These are phyloP conservation scores for Teratosphaeria epicoccoides DNA, from an alignment of 2,329 filamentous ascomycete genomes.

Conservation along the genomic window DNA sequence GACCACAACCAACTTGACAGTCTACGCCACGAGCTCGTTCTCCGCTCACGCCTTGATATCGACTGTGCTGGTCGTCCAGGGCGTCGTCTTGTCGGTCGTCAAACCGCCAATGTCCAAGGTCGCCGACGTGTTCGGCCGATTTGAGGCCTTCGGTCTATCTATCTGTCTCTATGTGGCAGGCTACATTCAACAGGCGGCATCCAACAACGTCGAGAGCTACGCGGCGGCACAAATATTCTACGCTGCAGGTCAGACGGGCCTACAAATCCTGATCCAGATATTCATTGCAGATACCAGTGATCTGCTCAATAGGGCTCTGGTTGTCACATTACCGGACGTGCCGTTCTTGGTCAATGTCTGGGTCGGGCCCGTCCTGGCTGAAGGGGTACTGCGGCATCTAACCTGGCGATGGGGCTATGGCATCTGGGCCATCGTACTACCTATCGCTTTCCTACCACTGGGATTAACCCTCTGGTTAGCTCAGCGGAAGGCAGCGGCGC, in stretches of 20 bases:
- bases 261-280: slow-evolving; percentile 52
- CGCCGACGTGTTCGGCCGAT: slow-evolving; percentile 51
- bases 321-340: slow-evolving; percentile 48
- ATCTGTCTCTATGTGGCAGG: slow-evolving; percentile 46
- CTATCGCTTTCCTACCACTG: slow-evolving; percentile 45
- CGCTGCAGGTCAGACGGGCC: slow-evolving; percentile 48
- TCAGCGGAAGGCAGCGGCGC: slow-evolving; percentile 41
- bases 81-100: slow-evolving; percentile 51
- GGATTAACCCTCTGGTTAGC: slow-evolving; percentile 43
- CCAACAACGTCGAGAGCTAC: slow-evolving; percentile 45
- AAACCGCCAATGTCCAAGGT: slow-evolving; percentile 53
- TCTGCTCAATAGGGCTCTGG: slow-evolving; percentile 49
- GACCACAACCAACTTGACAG: slow-evolving; percentile 49
- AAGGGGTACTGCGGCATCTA: slow-evolving; percentile 35
- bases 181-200: slow-evolving; percentile 48
- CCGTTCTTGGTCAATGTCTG: slow-evolving; percentile 53
- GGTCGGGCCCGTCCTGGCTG: slow-evolving; percentile 46
- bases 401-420: slow-evolving; percentile 55
- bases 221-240: slow-evolving; percentile 51
- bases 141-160: slow-evolving; percentile 47
- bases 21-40: slow-evolving; percentile 58
- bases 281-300: slow-evolving; percentile 55
- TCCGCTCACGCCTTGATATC: slow-evolving; percentile 54
- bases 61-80: slow-evolving; percentile 53
- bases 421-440: slow-evolving; percentile 52